Percentiles rank a stretch among this genome's conserved stretches.
These are phyloP conservation scores for Leccinum longicurvipes DNA, from an alignment of 768 basidiomycete species.

Conservation along the genomic window DNA sequence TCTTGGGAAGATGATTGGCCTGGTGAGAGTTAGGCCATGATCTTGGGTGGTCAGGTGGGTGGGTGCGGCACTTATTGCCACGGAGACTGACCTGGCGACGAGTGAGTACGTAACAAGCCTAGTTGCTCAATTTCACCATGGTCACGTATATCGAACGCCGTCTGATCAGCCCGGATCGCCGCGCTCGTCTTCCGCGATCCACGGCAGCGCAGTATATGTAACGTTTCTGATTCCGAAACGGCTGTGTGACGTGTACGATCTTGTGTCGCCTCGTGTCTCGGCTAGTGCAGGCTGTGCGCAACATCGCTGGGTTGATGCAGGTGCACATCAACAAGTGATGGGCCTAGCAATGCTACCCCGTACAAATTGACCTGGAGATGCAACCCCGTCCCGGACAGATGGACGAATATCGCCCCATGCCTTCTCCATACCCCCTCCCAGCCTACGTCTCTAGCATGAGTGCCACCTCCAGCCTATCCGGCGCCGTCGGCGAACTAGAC, in stretches of 20 bases:
- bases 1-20: constrained; percentile 16
- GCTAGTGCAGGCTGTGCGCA: constrained; percentile 27
- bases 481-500: constrained; percentile 58
- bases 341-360: constrained; percentile 24
- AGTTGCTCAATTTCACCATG: constrained; percentile 14
- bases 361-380: constrained; percentile 30
- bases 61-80: constrained; percentile 5
- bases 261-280: constrained; percentile 29
- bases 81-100: constrained; percentile 16
- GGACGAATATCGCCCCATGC: constrained; percentile 36
- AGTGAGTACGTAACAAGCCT: constrained; percentile 22
- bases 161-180: constrained; percentile 25
- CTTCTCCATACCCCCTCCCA: constrained; percentile 30
- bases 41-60: constrained; percentile 14
- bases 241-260: constrained; percentile 29
- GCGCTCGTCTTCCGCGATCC: constrained; percentile 23
- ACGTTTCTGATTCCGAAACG: constrained; percentile 30
- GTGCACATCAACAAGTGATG: constrained; percentile 21
- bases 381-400: constrained; percentile 38
- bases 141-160: constrained; percentile 23
- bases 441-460: constrained; percentile 44
- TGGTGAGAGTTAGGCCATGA: constrained; percentile 4
- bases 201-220: constrained; percentile 22
- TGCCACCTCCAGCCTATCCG: constrained; percentile 48
- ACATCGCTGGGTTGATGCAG: constrained; percentile 28